Base-by-base conservation (phyloP, 768 basidiomycete species). In the Tephrocybe rancida region DNA sequence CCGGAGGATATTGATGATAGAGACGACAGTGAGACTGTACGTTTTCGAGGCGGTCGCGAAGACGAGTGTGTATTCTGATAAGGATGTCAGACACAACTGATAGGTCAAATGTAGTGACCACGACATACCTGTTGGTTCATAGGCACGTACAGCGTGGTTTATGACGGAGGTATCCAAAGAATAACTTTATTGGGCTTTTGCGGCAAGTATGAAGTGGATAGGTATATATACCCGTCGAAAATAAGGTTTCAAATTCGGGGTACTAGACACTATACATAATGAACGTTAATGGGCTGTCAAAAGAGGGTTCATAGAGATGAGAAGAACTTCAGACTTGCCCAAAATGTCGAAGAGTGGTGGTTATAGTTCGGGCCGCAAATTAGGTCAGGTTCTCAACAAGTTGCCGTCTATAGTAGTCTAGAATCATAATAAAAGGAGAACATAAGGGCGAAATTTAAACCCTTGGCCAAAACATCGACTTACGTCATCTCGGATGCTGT, bases 21-120 rank as follows among this genome's bases (percentile, higher is more conserved):
- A 24, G 54, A 54, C n/a, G 61, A 51, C 41, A 59, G 46, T 13
- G 61, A 64, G 21, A 62, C 44, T 18, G 59, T 62, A 16, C 61
- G 58, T 32, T 54, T 59, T 30, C 61, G 61, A 45, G 30, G 42
- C 44, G 46, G 48, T 44, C 51, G 51, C 19, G 58, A 24, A 27
- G 42, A 26, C 41, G 37, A 29, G 25, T 29, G 35, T 29, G 44
- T 16, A 30, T 27, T 41, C 58, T 59, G 43, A 16, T 21, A 8
- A 21, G 13, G 16, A 10, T 26, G 26, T 48, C 19, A 38, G 29
- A 44, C 24, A 45, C 29, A 32, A 25, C 6, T 18, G 10, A 7
- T 14, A 19, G 41, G 32, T 41, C 25, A 47, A 16, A 35, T 30
- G 7, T n/a, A 21, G 16, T 30, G 7, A 11, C 16, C 18, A 46